Percentiles rank a stretch among this genome's conserved stretches.
Conservation (phyloP, 345 rosid genomes). For the Bretschneidera sinensis region DNA sequence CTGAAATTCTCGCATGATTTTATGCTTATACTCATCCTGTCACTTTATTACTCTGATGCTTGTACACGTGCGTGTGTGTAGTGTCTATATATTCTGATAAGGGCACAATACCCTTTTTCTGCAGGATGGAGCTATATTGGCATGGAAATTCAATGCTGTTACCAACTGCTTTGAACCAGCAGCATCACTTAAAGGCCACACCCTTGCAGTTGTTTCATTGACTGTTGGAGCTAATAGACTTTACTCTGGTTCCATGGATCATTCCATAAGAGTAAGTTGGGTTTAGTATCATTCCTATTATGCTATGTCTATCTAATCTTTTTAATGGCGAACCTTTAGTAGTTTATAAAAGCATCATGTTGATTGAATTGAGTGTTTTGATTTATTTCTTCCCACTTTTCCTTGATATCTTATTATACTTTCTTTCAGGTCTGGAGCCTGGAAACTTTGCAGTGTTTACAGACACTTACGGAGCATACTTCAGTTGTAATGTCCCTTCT, state of each 20-base stretch:
- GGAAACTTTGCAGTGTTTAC: constrained; percentile 85
- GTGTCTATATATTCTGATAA: not conserved
- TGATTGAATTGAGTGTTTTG: not conserved
- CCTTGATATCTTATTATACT: not conserved
- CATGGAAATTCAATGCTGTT: constrained; percentile 72
- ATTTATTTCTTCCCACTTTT: too few relatives aligned
- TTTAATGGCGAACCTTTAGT: constrained; percentile 1
- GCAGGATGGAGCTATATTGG: constrained; percentile 89
- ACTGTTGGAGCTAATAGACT: constrained; percentile 89
- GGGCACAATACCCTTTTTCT: too few relatives aligned
- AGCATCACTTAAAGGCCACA: constrained; percentile 67
- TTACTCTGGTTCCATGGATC: constrained; percentile 95
- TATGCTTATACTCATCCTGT: too few relatives aligned
- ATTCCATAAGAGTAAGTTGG: constrained; percentile 63
- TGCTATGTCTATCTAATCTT: not conserved
- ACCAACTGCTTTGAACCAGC: constrained; percentile 79
- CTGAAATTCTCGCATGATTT: too few relatives aligned
- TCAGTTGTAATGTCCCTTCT: constrained; percentile 92
- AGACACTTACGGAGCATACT: constrained; percentile 70
- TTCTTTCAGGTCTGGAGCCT: constrained; percentile 78
- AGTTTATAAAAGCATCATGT: not conserved
- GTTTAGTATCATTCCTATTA: not conserved
- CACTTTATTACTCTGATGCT: too few relatives aligned
- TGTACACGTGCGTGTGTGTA: too few relatives aligned
- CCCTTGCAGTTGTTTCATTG: constrained; percentile 71